phyloP scores from a whole-genome alignment of 768 basidiomycete species.

The Rhodotorula graminis region DNA sequence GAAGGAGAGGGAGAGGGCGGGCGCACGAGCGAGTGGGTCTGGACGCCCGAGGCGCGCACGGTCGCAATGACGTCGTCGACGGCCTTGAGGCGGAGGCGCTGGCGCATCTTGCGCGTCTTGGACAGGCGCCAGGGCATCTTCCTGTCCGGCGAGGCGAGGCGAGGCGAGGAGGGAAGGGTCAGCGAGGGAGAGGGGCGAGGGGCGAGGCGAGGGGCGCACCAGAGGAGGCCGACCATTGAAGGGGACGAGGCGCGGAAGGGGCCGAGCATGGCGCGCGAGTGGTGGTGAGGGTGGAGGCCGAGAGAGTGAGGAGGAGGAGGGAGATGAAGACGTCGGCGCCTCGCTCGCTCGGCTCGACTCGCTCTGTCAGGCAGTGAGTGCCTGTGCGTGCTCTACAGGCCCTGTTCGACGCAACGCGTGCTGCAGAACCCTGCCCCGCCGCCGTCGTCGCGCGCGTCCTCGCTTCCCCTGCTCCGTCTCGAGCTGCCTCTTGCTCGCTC shows the following conservation, averaged over 20 bases:
- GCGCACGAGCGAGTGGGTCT: conserved; percentile 71
- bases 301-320: background rate
- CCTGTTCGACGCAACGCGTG: too few species aligned
- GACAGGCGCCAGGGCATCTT: conserved; percentile 93
- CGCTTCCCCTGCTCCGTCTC: too few species aligned
- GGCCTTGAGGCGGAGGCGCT: conserved; percentile 76
- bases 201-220: conserved; percentile 12
- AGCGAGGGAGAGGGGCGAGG: background rate
- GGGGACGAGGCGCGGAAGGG: conserved; percentile 6
- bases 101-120: conserved; percentile 84
- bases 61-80: conserved; percentile 91
- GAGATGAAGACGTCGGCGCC: background rate
- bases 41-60: conserved; percentile 72
- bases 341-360: background rate
- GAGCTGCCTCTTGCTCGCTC: too few species aligned
- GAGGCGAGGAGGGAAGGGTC: background rate
- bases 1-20: background rate
- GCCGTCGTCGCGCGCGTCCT: too few species aligned
- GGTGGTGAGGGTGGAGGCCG: too few species aligned
- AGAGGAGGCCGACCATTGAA: conserved; percentile 22
- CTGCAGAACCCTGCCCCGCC: too few species aligned
- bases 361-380: too few species aligned
- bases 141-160: conserved; percentile 52
- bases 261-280: background rate
- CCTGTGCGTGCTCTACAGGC: too few species aligned